Conservation (phyloP, 2,329 filamentous ascomycete genomes). For the Penicillium frequentans region DNA sequence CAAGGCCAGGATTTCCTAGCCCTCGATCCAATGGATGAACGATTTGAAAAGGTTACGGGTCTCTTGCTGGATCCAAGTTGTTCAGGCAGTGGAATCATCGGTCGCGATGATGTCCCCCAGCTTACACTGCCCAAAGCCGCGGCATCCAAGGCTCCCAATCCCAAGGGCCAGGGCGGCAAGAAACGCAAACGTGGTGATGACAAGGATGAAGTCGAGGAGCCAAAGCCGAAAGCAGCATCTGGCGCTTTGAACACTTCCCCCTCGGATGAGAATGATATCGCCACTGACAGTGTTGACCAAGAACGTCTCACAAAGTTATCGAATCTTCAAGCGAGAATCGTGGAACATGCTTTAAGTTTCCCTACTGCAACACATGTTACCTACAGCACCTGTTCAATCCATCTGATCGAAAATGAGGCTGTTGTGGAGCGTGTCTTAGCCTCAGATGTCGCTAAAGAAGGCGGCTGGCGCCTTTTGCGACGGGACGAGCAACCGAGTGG, state of each 20-base stretch:
- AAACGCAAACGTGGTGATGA: conserved; percentile 45
- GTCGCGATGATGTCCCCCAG: conserved; percentile 74
- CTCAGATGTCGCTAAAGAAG: conserved; percentile 63
- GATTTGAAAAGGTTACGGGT: conserved; percentile 71
- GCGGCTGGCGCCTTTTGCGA: conserved; percentile 75
- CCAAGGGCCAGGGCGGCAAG: conserved; percentile 29
- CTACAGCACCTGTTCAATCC: conserved; percentile 91
- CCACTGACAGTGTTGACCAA: conserved; percentile 52
- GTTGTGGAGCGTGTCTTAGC: conserved; percentile 73
- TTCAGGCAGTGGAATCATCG: conserved; percentile 91
- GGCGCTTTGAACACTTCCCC: conserved; percentile 17
- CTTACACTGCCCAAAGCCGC: conserved; percentile 58
- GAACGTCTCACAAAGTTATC: conserved; percentile 72
- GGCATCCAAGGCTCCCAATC: conserved; percentile 8
- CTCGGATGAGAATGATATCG: conserved; percentile 39
- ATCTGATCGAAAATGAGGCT: conserved; percentile 83
- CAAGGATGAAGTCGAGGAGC: conserved; percentile 11
- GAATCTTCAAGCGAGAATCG: conserved; percentile 75
- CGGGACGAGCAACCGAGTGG: conserved; percentile 74
- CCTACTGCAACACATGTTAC: conserved; percentile 73
- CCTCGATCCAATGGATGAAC: conserved; percentile 62
- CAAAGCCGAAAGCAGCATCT: conserved; percentile 6
- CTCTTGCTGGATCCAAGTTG: conserved; percentile 91
- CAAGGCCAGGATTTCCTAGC: conserved; percentile 79
- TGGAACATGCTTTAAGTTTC: conserved; percentile 83